Evolutionary conservation across 345 rosid species (phyloP), one percentile per base, ranked within the genome.

Genomic region (Eucalyptus tenuipes): DNA sequence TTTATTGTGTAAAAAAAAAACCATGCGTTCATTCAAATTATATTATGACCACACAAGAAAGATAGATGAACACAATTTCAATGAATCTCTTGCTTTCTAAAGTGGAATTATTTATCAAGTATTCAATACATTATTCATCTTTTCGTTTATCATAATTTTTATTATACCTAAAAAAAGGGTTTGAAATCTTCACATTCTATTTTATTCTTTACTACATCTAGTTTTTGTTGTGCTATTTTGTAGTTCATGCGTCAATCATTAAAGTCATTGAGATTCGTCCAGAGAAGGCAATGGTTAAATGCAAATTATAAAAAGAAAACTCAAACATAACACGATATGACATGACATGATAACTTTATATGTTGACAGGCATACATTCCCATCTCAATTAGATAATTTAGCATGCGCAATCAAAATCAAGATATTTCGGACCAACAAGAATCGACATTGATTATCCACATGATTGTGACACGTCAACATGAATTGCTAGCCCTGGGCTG

Each of bases 201-300:
- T 5, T 71, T 71, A 17, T 71, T 71, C 13, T 71, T 33, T 71
- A 0, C 13, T 9, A 33, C 0, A 71, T 71, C 44, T 37, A 37
- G 4, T 71, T 71, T 11, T 59, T 59, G 14, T 11, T 59, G 66
- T 59, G 7, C 6, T 29, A n/a, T 64, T 29, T 29, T 29, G 17
- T 29, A n/a, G 37, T 0, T 27, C 33, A 29, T 29, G 17, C 0
- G 37, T 64, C 37, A 13, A 64, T 64, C 37, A 64, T 64, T 13
- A 61, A 61, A 61, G 33, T n/a, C 3, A 0, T 64, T 1, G 2
- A n/a, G 33, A 15, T n/a, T n/a, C 0, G 2, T n/a, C 5, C 1
- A n/a, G 3, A 64, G 18, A 0, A 0, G 0, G 10, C 1, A 29
- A n/a, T n/a, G 10, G 0, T 64, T 13, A 59, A 59, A 59, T 5